These are phyloP conservation scores for Backusella luteola DNA, from an alignment of 192 early-diverging fungal species.

Conservation along the genomic window DNA sequence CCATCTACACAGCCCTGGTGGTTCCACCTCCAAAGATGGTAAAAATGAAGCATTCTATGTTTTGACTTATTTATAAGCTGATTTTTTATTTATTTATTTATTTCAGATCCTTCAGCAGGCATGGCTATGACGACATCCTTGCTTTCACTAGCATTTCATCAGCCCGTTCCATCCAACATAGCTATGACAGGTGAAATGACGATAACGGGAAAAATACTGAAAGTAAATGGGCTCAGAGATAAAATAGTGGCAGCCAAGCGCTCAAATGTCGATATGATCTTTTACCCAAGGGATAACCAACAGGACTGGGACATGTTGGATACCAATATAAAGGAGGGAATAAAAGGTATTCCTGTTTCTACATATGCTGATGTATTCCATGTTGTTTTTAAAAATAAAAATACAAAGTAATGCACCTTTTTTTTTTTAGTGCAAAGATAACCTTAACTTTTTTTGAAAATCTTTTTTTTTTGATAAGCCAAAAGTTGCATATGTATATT, in stretches of 20 bases:
- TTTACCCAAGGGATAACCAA: slow-evolving; percentile 86
- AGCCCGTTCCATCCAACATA: slow-evolving; percentile 71
- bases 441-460: background rate
- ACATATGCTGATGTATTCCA: slow-evolving; percentile 76
- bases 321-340: slow-evolving; percentile 84
- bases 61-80: background rate
- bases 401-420: slow-evolving; percentile 14
- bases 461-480: background rate
- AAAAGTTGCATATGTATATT: background rate
- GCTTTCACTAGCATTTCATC: slow-evolving; percentile 82
- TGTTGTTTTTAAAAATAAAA: slow-evolving; percentile 42
- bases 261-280: slow-evolving; percentile 80
- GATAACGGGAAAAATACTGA: slow-evolving; percentile 92
- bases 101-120: slow-evolving; percentile 85
- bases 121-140: slow-evolving; percentile 94
- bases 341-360: slow-evolving; percentile 77
- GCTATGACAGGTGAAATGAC: slow-evolving; percentile 99
- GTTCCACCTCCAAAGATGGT: slow-evolving; percentile 97
- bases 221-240: slow-evolving; percentile 94
- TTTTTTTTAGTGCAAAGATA: background rate
- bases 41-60: background rate
- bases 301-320: slow-evolving; percentile 95
- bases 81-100: background rate
- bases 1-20: slow-evolving; percentile 95
- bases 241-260: slow-evolving; percentile 97